phyloP scores from a whole-genome alignment of 2,329 filamentous ascomycete genomes.

The Coleophoma crateriformis region DNA sequence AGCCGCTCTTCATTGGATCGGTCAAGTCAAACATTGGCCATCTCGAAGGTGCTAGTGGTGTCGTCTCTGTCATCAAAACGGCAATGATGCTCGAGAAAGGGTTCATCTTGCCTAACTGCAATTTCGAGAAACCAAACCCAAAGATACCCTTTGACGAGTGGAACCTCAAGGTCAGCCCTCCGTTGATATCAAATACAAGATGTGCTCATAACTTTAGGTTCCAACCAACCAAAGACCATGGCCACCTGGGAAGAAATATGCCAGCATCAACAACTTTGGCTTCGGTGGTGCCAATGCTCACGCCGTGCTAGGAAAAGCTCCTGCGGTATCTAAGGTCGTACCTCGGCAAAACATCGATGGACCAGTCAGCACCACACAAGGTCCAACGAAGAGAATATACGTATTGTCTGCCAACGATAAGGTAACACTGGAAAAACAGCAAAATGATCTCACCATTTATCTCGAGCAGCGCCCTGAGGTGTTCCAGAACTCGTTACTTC shows the following conservation, averaged over 20 bases:
- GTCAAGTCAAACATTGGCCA: slow-evolving; percentile 24
- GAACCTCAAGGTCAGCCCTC: slow-evolving; percentile 27
- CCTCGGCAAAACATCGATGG: background rate
- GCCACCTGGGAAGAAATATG: slow-evolving; percentile 35
- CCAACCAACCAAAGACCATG: slow-evolving; percentile 15
- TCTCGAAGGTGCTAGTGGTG: slow-evolving; percentile 32
- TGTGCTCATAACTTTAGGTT: slow-evolving; percentile 25
- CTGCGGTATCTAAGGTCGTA: slow-evolving; percentile 2
- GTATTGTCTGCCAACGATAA: slow-evolving; percentile 19
- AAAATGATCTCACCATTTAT: slow-evolving; percentile 13
- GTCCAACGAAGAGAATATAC: slow-evolving; percentile 11
- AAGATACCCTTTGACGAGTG: slow-evolving; percentile 29
- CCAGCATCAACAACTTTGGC: slow-evolving; percentile 33
- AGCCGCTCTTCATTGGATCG: slow-evolving; percentile 16
- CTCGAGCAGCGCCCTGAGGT: slow-evolving; percentile 18
- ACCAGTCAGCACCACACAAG: background rate
- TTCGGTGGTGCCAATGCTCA: slow-evolving; percentile 30
- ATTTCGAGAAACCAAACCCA: slow-evolving; percentile 33
- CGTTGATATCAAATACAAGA: no score
- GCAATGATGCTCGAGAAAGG: slow-evolving; percentile 36
- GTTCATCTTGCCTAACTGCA: slow-evolving; percentile 35
- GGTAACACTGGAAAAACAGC: slow-evolving; percentile 9
- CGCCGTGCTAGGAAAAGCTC: slow-evolving; percentile 29
- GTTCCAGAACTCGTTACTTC: slow-evolving; percentile 14
- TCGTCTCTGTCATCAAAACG: slow-evolving; percentile 34